A percentile compares a stretch with the other conserved stretches of the same genome.
These are phyloP conservation scores for Filobasidium floriforme DNA, from an alignment of 768 basidiomycete genomes.

Conservation along the genomic window DNA sequence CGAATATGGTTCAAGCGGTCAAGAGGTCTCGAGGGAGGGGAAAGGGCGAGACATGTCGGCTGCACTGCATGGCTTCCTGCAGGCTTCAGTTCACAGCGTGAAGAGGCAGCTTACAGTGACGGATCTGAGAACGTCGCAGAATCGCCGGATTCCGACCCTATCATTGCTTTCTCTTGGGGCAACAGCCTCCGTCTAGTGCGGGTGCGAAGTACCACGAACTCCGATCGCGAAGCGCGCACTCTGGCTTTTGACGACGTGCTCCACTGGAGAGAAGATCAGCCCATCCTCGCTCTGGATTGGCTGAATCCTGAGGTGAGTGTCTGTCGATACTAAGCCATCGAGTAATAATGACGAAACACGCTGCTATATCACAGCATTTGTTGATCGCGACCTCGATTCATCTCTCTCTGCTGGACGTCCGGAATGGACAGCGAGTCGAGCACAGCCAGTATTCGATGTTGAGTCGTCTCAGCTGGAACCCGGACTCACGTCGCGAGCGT, in stretches of 20 bases:
- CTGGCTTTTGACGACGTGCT: conserved; percentile 48
- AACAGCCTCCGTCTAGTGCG: conserved; percentile 56
- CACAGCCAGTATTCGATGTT: conserved; percentile 10
- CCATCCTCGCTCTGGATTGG: conserved; percentile 75
- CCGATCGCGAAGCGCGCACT: background rate
- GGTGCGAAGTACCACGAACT: background rate
- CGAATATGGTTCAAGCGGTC: conserved; percentile 66
- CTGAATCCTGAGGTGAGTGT: conserved; percentile 72
- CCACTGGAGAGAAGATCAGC: conserved; percentile 55
- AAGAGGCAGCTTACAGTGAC: too few relatives aligned
- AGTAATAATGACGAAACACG: background rate
- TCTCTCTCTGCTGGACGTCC: conserved; percentile 65
- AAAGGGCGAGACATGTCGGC: conserved; percentile 25
- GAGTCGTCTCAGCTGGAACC: conserved; percentile 12
- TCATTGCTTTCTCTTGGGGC: conserved; percentile 82
- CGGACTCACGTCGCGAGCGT: conserved; percentile 32
- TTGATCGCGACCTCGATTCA: conserved; percentile 54
- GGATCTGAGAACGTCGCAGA: background rate
- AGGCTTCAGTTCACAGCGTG: conserved; percentile 16
- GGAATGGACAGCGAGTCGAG: conserved; percentile 57
- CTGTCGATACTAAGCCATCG: background rate
- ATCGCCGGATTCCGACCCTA: conserved; percentile 49
- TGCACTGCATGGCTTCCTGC: conserved; percentile 34
- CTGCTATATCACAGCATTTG: conserved; percentile 55
- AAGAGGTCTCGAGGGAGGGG: conserved; percentile 28